Evolutionary conservation across 225 moss, liverwort and hornwort species (phyloP), one percentile per base, ranked within the genome.

Genomic region (Marchantia paleacea): DNA sequence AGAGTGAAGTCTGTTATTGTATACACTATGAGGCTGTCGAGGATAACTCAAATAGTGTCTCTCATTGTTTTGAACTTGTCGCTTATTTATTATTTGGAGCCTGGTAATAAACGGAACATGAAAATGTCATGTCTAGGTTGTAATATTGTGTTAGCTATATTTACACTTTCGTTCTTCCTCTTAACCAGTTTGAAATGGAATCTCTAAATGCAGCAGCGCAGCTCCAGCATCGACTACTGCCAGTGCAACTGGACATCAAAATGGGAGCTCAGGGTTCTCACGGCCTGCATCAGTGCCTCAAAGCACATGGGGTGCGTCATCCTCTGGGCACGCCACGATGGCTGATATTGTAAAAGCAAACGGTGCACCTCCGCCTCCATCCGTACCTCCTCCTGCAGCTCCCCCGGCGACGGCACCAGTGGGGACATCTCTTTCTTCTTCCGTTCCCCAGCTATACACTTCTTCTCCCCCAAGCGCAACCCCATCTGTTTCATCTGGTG

Each of bases 301-400:
- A 31, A 81, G 82, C 54, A 87, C 84, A 24, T 89, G 89, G 89
- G 81, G 80, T 66, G 70, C 84, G 20, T 28, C 81, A 52, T 61
- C 76, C 7, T 65, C 86, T 54, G 89, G 86, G 49, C 86, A 87
- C 77, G 86, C 89, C 10, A 89, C 89, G 11, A 89, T 89, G 89
- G 89, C 89, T 16, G 89, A 89, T 53, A 81, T 89, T 85, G 86
- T 89, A 10, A 89, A 89, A 68, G 82, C 89, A 12, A 89, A 89
- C 73, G 87, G 87, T 68, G 72, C 75, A 73, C 75, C 83, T 0
- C 75, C 84, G 52, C 78, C 76, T 50, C 78, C 81, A 75, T 24
- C 88, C 7, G 77, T 65, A 65, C 57, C 82, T 72, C 53, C 74
- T 20, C 78, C 85, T 61, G 49, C 62, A 67, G 29, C 65, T 64